These are phyloP conservation scores for Phytopythium boreale DNA, from an alignment of 352 stramenopile genomes.

Conservation along the genomic window DNA sequence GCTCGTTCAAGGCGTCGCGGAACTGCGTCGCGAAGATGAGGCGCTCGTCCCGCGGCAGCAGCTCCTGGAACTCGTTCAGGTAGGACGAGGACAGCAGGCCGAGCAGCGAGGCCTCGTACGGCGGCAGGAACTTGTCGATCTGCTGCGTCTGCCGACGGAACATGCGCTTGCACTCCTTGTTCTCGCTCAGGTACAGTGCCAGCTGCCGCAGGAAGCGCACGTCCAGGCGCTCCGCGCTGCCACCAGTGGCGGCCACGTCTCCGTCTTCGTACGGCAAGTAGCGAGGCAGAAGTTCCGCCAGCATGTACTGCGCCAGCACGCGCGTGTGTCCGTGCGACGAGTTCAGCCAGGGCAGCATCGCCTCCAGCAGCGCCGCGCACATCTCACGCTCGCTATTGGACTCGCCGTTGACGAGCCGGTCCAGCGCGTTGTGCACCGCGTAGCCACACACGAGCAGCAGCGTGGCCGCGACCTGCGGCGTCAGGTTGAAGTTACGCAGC, in stretches of 20 bases:
- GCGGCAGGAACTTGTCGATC: constrained; percentile 53
- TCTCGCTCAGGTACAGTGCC: constrained; percentile 64
- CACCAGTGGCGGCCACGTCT: background rate
- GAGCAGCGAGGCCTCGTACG: constrained; percentile 72
- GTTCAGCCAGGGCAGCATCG: constrained; percentile 75
- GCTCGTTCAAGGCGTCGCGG: constrained; percentile 58
- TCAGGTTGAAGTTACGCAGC: constrained; percentile 65
- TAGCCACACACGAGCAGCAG: constrained; percentile 58
- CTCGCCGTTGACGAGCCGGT: constrained; percentile 13
- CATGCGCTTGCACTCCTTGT: constrained; percentile 85
- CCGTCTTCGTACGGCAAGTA: constrained; percentile 26
- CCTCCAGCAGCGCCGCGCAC: constrained; percentile 34
- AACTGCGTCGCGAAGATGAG: constrained; percentile 56
- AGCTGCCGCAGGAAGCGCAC: constrained; percentile 51
- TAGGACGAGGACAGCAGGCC: constrained; percentile 55
- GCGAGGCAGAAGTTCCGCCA: constrained; percentile 59
- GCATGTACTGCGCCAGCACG: constrained; percentile 74
- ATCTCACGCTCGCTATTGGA: constrained; percentile 17
- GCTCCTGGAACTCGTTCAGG: constrained; percentile 75
- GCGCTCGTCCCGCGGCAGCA: constrained; percentile 57
- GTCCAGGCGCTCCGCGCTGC: constrained; percentile 13
- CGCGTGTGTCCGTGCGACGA: constrained; percentile 77
- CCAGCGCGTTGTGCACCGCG: constrained; percentile 28
- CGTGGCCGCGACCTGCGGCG: constrained; percentile 65
- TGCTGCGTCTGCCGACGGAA: constrained; percentile 67